Evolutionary conservation across 2,329 filamentous ascomycete genomes (phyloP).

Genomic region (Trichoderma sp.): DNA sequence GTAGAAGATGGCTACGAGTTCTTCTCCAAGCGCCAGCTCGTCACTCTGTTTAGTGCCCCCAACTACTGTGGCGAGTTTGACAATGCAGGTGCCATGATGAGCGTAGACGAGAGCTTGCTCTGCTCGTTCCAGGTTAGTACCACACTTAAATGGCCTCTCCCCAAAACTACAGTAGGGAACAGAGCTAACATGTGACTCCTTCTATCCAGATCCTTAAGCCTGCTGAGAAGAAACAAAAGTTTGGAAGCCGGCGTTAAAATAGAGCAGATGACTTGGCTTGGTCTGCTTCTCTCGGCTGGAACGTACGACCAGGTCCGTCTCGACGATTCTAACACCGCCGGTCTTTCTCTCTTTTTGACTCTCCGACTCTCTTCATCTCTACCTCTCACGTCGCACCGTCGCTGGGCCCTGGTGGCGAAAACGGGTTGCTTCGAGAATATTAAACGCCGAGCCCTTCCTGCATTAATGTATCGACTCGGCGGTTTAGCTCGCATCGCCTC

Average conservation of each 20-base stretch:
- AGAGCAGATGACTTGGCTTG: constrained; percentile 24
- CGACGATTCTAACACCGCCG: constrained; percentile 21
- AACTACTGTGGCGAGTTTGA: constrained; percentile 99
- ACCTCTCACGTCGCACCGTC: constrained; percentile 25
- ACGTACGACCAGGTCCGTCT: constrained; percentile 29
- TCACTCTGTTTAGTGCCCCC: constrained; percentile 95
- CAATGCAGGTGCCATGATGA: constrained; percentile 99
- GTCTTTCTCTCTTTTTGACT: constrained; percentile 23
- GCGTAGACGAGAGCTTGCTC: constrained; percentile 94
- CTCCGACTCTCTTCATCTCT: constrained; percentile 28
- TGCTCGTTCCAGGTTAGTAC: constrained; percentile 91
- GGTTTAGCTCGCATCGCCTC: constrained; percentile 35
- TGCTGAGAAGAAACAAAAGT: constrained; percentile 99
- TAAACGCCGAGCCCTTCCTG: constrained; percentile 21
- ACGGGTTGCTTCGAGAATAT: constrained; percentile 22
- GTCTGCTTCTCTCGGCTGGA: constrained; percentile 24
- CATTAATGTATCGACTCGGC: constrained; percentile 27
- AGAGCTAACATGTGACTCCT: not conserved
- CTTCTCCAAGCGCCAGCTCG: constrained; percentile 96
- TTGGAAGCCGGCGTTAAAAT: constrained; percentile 81
- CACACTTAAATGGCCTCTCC: not conserved
- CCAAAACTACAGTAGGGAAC: not conserved
- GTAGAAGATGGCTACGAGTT: constrained; percentile 99
- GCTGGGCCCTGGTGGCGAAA: constrained; percentile 25
- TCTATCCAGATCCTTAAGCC: constrained; percentile 85